Base-by-base conservation (phyloP, 495 filamentous ascomycete species). In the Hypoxylon perforatum region DNA sequence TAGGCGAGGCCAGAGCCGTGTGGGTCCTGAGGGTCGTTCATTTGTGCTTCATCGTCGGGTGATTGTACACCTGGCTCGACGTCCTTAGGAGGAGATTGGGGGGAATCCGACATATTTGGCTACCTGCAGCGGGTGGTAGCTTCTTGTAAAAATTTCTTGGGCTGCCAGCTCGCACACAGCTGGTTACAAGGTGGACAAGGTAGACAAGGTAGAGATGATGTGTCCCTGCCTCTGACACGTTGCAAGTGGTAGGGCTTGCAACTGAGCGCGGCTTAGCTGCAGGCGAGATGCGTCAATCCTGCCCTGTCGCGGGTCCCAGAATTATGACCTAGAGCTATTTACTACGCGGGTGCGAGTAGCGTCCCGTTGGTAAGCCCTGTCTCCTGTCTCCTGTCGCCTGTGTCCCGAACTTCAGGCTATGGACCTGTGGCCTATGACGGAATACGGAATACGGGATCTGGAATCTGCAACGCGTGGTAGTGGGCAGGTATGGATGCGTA, bases 31-130 rank as follows among this genome's bases (percentile, higher is more conserved):
- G 78, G 78, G 72, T 86, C 83, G 74, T 84, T 84, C 83, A 85
- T 85, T 81, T 83, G 81, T 81, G 79, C 81, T 78, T 83, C 84
- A 77, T 97, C 92, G 81, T 96, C 92, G 84, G 90, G 89, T 83
- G 94, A 96, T 84, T 92, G 91, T 85, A 85, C 89, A 89, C 90
- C 91, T 85, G 88, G 89, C 86, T 97, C 94, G 82, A 92, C 89
- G 77, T 96, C 92, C 85, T 96, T 95, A 74, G 93, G 88, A 84
- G 92, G 92, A 86, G 92, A 91, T 85, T 91, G 91, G 81, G 92
- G 92, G 87, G 92, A 92, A 84, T 91, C 92, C 85, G 94, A 95
- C 93, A 97, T 97, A 88, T 87, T 85, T 85, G 85, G 84, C 81
- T 84, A 85, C 79, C 79, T 88, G 87, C 88, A 91, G 87, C 80